Evolutionary conservation across 2,329 filamentous ascomycete genomes (phyloP), one percentile per base, ranked within the genome.

Genomic region (Paramyrothecium sp.): DNA sequence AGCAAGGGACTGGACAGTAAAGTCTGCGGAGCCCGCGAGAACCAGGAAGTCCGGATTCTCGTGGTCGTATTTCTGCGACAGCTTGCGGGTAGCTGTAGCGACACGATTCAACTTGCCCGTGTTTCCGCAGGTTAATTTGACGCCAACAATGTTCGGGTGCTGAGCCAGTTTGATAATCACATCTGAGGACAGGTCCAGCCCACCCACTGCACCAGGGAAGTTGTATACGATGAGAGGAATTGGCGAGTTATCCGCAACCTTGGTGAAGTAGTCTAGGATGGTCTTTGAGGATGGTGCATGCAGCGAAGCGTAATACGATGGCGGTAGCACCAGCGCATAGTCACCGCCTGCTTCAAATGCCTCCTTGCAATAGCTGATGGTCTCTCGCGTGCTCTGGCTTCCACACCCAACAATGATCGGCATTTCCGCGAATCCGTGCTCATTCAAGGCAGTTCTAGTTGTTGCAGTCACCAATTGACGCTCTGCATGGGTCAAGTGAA

Each of bases 381-480:
- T 87, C 74, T 93, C 90, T 56, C 88, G 82, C 10, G 87, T 90
- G 53, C 89, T 91, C 66, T 91, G 87, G 53, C 85, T 82, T 55
- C 89, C 89, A 65, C 88, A 90, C 48, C 91, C 90, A 34, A 91
- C 90, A 59, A 94, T 89, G 61, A 94, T 74, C 41, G 89, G 89
- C 73, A 92, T 78, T 61, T 83, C 75, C 1, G 78, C 68, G 72
- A 84, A 91, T 2, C 89, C 89, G 33, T 85, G 83, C 23, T 63
- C 63, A 68, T 91, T 83, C 49, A 93, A 79, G 16, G 89, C 89
- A 60, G 83, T 80, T 46, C 90, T 86, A 2, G 89, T 92, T 34
- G 87, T 85, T 53, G 77, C 76, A 7, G 89, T 92, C 65, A 94
- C 85, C 54, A 84, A 75, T 51, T 83, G 81, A 58, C 90, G 85